phyloP scores from a whole-genome alignment of 1,284 basidiomycete species.

The Peniophora sp. region DNA sequence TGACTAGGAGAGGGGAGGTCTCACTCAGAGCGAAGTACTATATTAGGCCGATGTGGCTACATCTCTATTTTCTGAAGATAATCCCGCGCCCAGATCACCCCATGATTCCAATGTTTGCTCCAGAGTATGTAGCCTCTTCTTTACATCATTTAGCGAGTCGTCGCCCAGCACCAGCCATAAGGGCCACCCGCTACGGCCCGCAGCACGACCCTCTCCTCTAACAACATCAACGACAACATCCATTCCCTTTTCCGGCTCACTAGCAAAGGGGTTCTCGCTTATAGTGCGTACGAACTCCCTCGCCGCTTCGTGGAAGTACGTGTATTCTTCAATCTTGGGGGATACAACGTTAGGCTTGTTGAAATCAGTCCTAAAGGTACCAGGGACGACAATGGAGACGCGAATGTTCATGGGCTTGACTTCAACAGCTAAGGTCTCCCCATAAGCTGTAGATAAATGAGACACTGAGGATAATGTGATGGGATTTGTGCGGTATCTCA shows the following conservation, averaged over 20 bases:
- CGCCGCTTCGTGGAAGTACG: constrained; percentile 21
- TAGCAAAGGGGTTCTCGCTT: constrained; percentile 24
- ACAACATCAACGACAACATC: constrained; percentile 22
- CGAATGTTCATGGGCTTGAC: background rate
- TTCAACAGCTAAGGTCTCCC: background rate
- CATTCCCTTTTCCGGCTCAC: constrained; percentile 26
- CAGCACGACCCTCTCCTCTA: constrained; percentile 20
- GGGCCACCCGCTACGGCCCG: constrained; percentile 16
- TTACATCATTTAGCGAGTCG: constrained; percentile 27
- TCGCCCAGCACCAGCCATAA: constrained; percentile 18
- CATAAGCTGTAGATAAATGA: background rate
- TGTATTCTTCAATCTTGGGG: constrained; percentile 33
- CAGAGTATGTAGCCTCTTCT: constrained; percentile 24
- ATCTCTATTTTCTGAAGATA: background rate
- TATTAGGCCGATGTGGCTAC: too few species aligned
- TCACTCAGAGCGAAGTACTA: too few species aligned
- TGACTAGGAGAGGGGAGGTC: too few species aligned
- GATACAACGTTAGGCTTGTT: constrained; percentile 4
- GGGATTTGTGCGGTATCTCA: background rate
- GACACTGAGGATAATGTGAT: background rate
- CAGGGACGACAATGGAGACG: background rate
- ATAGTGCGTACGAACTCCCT: constrained; percentile 24
- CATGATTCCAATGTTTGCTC: constrained; percentile 23
- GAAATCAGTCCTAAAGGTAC: background rate
- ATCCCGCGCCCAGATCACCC: background rate